Conservation (phyloP, 2,329 filamentous ascomycete species). For the Dichotomopilus funicola region DNA sequence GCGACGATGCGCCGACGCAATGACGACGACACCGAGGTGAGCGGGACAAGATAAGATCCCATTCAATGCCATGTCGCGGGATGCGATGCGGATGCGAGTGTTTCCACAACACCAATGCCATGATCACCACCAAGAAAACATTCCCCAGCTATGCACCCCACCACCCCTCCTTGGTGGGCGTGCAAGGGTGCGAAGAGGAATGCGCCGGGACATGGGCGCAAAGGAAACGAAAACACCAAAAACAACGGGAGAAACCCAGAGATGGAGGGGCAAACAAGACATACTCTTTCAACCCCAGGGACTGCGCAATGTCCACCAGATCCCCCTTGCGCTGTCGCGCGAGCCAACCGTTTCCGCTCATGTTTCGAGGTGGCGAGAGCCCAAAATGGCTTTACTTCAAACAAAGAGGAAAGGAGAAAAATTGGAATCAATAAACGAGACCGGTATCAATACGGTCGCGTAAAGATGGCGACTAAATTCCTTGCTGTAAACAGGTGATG, state of each 20-base stretch:
- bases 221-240: background rate
- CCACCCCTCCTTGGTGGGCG: too few species aligned
- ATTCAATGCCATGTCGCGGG: too few species aligned
- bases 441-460: conserved; percentile 29
- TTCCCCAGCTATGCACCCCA: too few species aligned
- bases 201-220: background rate
- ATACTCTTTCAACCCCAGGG: conserved; percentile 66
- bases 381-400: too few species aligned
- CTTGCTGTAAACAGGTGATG: conserved; percentile 18
- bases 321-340: conserved; percentile 77
- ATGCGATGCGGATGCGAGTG: too few species aligned
- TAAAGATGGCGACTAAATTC: conserved; percentile 25
- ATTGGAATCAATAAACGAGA: conserved; percentile 4
- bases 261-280: conserved; percentile 28
- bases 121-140: too few species aligned
- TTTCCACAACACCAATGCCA: too few species aligned
- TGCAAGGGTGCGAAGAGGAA: too few species aligned
- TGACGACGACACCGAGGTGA: too few species aligned
- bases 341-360: conserved; percentile 58
- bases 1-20: too few species aligned
- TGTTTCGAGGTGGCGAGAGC: background rate
- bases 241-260: background rate
- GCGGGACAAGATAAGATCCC: too few species aligned
- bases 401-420: background rate
- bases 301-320: conserved; percentile 65